Evolutionary conservation across 345 rosid genomes (phyloP).

Genomic region (Salix arbutifolia): DNA sequence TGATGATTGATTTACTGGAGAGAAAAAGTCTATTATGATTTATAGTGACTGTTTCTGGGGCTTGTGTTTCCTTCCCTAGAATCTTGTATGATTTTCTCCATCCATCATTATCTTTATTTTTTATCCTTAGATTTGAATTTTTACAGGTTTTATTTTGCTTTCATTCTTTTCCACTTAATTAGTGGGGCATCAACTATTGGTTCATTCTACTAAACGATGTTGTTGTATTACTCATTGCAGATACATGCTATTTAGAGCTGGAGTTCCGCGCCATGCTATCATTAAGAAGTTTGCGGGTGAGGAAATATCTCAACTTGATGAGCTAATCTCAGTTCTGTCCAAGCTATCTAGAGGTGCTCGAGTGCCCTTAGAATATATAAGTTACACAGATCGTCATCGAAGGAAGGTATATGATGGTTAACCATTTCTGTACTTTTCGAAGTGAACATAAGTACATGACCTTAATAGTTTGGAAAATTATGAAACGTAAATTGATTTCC

Average conservation of each 20-base stretch:
- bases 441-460: too few relatives aligned
- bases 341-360: constrained; percentile 76
- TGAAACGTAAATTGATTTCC: too few relatives aligned
- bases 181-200: background rate
- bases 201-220: background rate
- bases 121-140: background rate
- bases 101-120: background rate
- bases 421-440: too few relatives aligned
- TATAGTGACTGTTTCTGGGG: background rate
- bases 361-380: constrained; percentile 86
- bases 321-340: constrained; percentile 59
- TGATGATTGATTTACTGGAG: background rate
- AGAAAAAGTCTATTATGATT: background rate
- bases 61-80: background rate
- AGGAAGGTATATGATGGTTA: constrained; percentile 54
- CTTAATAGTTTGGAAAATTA: too few relatives aligned
- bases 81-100: background rate
- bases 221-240: constrained; percentile 38
- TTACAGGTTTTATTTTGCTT: background rate
- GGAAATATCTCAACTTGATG: constrained; percentile 67
- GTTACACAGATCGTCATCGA: constrained; percentile 81
- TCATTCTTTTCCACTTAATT: background rate
- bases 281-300: constrained; percentile 84
- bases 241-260: constrained; percentile 94
- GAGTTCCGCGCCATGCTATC: constrained; percentile 94